Base-by-base conservation (phyloP, 2,329 filamentous ascomycete genomes). In the Endothia cerciana region DNA sequence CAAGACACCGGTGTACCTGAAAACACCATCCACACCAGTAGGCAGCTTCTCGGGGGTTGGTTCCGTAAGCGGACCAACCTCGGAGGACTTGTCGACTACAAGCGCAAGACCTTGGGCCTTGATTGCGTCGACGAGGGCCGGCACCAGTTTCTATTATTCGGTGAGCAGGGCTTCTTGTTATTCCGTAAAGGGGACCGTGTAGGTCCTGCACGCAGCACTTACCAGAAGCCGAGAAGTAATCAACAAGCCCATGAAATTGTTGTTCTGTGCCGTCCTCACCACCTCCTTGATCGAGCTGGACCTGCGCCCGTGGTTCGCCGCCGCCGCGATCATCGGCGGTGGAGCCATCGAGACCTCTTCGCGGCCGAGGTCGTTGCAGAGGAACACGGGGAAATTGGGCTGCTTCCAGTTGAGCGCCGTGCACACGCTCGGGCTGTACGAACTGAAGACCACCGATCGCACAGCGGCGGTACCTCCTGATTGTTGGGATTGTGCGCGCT, bases 331-430 rank as follows among this genome's bases (percentile, higher is more conserved):
- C 15, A 77, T 73, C 49, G 76, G 76, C 1, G 77, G 76, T 17
- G 76, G 74, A 7, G 73, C 72, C 65, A 78, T 77, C n/a, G 69
- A 73, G 28, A 78, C 74, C 36, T 83, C 84, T 67, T 89, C 86
- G 8, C 85, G 83, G 28, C 93, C 93, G 33, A 98, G 86, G 67
- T 97, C 93, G 76, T 98, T 98, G 80, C 94, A 97, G 57, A 98
- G 84, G 72, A 99, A 91, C 0, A 98, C 92, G 0, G 95, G 95
- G 76, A 97, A 99, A 75, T 98, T 99, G 2, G 95, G 95, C 77
- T 99, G 95, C 78, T 99, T 99, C 95, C 95, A 99, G 78, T 99
- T 99, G 72, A 99, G 80, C 5, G 94, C 94, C 19, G 92, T 96
- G 79, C 95, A 99, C 25, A 98, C 87, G 69, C 90, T 91, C 15